These are phyloP conservation scores for Mycogone perniciosa DNA, from an alignment of 2,329 filamentous ascomycete species.

Conservation along the genomic window DNA sequence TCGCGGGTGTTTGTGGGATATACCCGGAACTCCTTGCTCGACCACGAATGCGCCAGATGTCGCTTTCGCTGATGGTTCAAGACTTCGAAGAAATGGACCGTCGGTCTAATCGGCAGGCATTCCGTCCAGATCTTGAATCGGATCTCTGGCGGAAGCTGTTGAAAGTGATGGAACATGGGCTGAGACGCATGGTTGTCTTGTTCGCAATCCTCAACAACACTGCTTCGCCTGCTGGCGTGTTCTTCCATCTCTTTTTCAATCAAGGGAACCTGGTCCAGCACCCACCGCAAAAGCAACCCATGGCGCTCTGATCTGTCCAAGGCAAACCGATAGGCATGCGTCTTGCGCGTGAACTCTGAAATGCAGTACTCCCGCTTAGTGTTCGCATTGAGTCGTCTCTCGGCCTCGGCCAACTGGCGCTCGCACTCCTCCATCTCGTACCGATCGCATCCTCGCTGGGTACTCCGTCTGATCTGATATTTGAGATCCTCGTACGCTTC, in stretches of 20 bases:
- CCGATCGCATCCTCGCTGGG: not conserved
- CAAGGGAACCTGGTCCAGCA: conserved; percentile 14
- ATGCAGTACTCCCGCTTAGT: not conserved
- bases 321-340: conserved; percentile 10
- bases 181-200: not conserved
- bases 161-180: conserved; percentile 2
- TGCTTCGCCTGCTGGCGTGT: not conserved
- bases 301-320: conserved; percentile 14
- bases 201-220: not conserved
- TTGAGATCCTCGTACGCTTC: conserved; percentile 1
- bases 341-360: conserved; percentile 5
- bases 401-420: not conserved
- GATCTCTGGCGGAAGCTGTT: conserved; percentile 7
- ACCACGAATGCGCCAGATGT: conserved; percentile 7
- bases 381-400: not conserved
- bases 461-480: not conserved
- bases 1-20: conserved; percentile 4
- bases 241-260: conserved; percentile 15
- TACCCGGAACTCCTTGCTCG: conserved; percentile 8
- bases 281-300: conserved; percentile 18
- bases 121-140: conserved; percentile 7
- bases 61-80: conserved; percentile 6
- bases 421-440: conserved; percentile 1
- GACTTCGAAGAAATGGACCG: conserved; percentile 10
- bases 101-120: conserved; percentile 2